Base-by-base conservation (phyloP, 768 basidiomycete genomes). In the Ramaria rubella region DNA sequence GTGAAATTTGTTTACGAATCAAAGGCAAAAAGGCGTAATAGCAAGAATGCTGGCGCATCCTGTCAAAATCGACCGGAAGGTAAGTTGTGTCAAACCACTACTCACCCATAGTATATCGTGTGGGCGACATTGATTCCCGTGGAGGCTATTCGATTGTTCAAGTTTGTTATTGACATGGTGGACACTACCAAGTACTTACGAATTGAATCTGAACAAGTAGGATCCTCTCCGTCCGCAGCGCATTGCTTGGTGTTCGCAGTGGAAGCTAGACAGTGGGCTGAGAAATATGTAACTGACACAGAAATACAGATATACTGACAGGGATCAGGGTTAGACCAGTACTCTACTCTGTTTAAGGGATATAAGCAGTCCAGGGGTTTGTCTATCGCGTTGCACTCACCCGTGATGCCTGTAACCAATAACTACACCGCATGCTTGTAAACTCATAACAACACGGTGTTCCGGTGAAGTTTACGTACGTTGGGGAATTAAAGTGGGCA, bases 251-350 rank as follows among this genome's bases (percentile, higher is more conserved):
- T 77, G 6, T 71, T 80, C 11, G 70, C 67, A 27, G 70, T 65
- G 4, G 72, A 72, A 1, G 73, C 51, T 8, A 19, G 24, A 45
- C 7, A 45, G 17, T 36, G 8, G 9, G 21, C 9, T 45, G 43
- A 45, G 19, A 17, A 45, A 11, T 11, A 38, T 38, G 36, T 45
- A 7, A 45, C 24, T 9, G 9, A 19, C 43, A 19, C 19, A 7
- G 17, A 8, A 36, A 7, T 45, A 24, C 5, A 9, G 9, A 49
- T 12, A 26, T 9, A 49, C 48, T 23, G 8, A 49, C 48, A 26
- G 9, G 79, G 79, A 44, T 75, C 73, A 5, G 61, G 62, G 30
- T 71, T 69, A 60, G 75, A 72, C 79, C 78, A 81, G 59, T 79
- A 79, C 62, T 80, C 79, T 45, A 79, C 63, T 1, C 78, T 78